Conservation (phyloP, 805 yeast species). For the Torulaspora maleeae region DNA sequence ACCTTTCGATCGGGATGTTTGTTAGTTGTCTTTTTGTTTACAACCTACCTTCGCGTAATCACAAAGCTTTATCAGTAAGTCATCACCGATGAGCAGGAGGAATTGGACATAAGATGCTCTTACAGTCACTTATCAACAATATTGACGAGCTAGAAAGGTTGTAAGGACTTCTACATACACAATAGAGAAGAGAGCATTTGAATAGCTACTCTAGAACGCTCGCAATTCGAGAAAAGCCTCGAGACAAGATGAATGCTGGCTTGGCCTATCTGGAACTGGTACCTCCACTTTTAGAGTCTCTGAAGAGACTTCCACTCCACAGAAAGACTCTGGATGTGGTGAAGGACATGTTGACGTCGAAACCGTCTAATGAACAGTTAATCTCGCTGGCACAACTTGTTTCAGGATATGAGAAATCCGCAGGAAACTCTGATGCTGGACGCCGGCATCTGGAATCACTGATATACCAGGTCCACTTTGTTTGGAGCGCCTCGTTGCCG, state of each 20-base stretch:
- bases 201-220: not conserved
- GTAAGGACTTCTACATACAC: no score
- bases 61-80: not conserved
- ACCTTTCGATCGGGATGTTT: not conserved
- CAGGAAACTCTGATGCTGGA: constrained; percentile 6
- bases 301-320: constrained; percentile 12
- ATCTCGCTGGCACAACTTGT: constrained; percentile 5
- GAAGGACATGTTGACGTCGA: not conserved
- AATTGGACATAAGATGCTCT: not conserved
- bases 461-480: constrained; percentile 17
- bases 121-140: not conserved
- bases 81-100: not conserved
- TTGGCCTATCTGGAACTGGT: not conserved
- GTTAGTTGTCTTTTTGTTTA: constrained; percentile 1
- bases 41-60: constrained; percentile 5
- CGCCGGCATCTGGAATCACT: constrained; percentile 14
- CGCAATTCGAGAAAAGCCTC: not conserved
- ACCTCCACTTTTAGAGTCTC: not conserved
- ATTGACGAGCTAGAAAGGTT: not conserved
- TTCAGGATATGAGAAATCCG: not conserved
- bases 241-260: not conserved
- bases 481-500: constrained; percentile 17
- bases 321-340: constrained; percentile 9
- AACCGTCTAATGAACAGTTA: not conserved
- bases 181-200: not conserved